Conservation (phyloP, 2,329 filamentous ascomycete genomes). For the Torrubiella hemipterigena region DNA sequence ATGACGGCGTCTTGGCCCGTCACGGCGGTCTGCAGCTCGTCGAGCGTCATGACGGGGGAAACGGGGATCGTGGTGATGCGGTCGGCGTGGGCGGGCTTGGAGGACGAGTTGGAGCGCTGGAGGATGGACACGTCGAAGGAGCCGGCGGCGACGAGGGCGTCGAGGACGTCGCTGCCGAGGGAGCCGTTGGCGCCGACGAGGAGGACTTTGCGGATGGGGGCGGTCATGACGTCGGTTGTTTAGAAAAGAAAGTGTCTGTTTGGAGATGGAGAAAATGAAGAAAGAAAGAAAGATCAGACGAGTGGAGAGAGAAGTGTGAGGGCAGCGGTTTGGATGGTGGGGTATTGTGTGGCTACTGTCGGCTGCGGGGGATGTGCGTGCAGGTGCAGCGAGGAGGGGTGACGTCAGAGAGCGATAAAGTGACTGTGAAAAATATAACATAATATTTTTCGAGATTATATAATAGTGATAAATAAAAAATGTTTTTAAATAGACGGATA, state of each 20-base stretch:
- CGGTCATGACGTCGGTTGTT: constrained; percentile 1
- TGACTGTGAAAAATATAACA: too few species aligned
- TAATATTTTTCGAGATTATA: too few species aligned
- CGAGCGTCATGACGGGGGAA: constrained; percentile 16
- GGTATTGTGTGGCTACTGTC: too few species aligned
- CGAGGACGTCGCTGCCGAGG: constrained; percentile 25
- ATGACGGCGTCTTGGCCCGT: constrained; percentile 46
- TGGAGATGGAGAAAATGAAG: neutral
- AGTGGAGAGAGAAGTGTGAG: too few species aligned
- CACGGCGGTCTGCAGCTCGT: constrained; percentile 32
- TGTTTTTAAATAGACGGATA: too few species aligned
- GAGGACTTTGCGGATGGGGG: constrained; percentile 17
- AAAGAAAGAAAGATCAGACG: neutral
- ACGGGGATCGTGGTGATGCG: constrained; percentile 13
- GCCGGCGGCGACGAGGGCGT: constrained; percentile 21
- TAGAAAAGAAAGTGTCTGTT: neutral
- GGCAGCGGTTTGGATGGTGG: too few species aligned
- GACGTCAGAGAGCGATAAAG: too few species aligned
- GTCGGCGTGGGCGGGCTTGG: constrained; percentile 15
- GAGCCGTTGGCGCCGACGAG: constrained; percentile 25
- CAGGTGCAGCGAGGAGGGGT: too few species aligned
- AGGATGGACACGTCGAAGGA: constrained; percentile 42
- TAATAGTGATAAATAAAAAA: too few species aligned
- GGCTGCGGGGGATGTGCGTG: too few species aligned
- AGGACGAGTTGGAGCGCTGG: constrained; percentile 26